Evolutionary conservation across 352 stramenopile genomes (phyloP).

Genomic region (Phytophthora fragariae): DNA sequence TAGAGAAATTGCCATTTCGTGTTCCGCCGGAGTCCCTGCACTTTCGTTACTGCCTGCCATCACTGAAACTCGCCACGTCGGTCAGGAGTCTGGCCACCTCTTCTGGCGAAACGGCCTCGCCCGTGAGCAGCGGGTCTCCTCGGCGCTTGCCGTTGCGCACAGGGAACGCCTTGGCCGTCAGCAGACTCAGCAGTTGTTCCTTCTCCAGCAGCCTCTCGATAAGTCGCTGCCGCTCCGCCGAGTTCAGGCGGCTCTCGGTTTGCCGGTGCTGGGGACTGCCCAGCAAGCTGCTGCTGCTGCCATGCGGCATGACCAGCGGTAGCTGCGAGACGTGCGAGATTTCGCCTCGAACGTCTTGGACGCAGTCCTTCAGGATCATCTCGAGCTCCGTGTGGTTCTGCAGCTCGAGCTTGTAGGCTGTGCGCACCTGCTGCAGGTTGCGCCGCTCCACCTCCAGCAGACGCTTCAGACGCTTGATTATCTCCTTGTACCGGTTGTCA

Average conservation of each 20-base stretch:
- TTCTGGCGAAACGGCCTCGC: constrained; percentile 52
- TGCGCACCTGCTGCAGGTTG: constrained; percentile 84
- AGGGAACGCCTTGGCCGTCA: constrained; percentile 82
- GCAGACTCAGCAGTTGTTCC: constrained; percentile 79
- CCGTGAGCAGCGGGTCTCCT: constrained; percentile 50
- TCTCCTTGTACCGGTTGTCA: constrained; percentile 92
- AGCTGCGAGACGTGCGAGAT: constrained; percentile 48
- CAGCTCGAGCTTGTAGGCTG: constrained; percentile 72
- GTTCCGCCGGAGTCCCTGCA: constrained; percentile 17
- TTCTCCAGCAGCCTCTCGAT: constrained; percentile 86
- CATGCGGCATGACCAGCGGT: constrained; percentile 22
- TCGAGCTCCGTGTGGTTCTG: constrained; percentile 87
- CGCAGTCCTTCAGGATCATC: constrained; percentile 77
- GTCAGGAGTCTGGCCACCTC: constrained; percentile 57
- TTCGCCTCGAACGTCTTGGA: constrained; percentile 84
- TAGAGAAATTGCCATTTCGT: constrained; percentile 15
- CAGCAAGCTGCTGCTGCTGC: constrained; percentile 23
- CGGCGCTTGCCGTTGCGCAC: constrained; percentile 46
- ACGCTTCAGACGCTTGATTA: constrained; percentile 92
- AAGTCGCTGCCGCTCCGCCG: constrained; percentile 65
- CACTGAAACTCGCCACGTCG: constrained; percentile 37
- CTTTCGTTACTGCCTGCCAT: constrained; percentile 33
- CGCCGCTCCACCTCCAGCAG: constrained; percentile 88
- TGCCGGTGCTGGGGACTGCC: constrained; percentile 18
- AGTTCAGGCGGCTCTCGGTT: constrained; percentile 39